Conservation (phyloP, 495 filamentous ascomycete species). For the Xylaria acuta region DNA sequence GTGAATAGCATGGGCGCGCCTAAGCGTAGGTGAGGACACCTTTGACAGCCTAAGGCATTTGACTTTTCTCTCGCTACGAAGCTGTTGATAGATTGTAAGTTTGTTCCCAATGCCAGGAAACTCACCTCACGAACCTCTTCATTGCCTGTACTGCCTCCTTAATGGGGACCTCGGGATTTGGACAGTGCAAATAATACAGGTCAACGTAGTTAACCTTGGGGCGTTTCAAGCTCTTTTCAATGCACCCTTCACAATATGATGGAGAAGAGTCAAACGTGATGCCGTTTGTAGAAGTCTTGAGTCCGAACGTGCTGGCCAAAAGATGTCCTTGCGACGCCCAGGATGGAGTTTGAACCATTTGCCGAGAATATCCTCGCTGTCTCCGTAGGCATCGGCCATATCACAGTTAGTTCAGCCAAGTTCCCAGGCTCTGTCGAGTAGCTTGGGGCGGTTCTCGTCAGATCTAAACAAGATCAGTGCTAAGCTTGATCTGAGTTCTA, state of each 20-base stretch:
- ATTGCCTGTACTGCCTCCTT: no score
- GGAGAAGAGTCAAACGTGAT: background rate
- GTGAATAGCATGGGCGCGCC: no score
- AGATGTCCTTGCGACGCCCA: background rate
- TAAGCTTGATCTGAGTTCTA: background rate
- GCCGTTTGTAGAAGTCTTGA: background rate
- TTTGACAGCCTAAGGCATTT: no score
- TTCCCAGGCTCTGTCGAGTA: no score
- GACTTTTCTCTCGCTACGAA: no score
- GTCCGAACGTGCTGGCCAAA: background rate
- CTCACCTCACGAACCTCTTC: no score
- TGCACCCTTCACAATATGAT: background rate
- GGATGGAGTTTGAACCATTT: background rate
- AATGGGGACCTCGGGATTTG: background rate
- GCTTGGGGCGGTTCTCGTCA: background rate
- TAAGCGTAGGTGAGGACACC: no score
- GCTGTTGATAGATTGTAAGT: no score
- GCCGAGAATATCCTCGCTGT: no score
- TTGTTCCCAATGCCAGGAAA: no score
- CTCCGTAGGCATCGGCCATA: no score
- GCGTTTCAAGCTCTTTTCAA: background rate
- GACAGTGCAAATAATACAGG: background rate
- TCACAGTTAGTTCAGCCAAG: no score
- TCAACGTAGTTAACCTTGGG: background rate
- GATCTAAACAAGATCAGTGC: background rate